phyloP scores from a whole-genome alignment of 352 stramenopile species.

The Halophytophthora polymorphica region DNA sequence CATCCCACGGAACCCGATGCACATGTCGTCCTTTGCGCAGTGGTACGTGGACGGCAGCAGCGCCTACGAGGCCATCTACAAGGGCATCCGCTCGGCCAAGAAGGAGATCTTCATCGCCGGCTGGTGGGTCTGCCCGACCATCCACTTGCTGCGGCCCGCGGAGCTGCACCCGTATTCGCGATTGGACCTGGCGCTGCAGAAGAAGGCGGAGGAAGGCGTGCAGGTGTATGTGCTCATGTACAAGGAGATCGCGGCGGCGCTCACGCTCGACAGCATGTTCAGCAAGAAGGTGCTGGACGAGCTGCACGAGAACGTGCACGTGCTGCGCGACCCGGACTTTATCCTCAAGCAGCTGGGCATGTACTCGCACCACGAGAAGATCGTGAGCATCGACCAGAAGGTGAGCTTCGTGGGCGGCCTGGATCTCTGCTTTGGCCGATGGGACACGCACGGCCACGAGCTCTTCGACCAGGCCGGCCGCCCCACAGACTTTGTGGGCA shows the following conservation, averaged over 20 bases:
- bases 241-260: constrained; percentile 81
- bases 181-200: constrained; percentile 59
- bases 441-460: constrained; percentile 64
- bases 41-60: constrained; percentile 84
- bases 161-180: constrained; percentile 56
- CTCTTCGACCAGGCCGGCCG: constrained; percentile 62
- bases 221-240: constrained; percentile 92
- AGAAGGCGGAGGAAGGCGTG: constrained; percentile 79
- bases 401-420: constrained; percentile 89
- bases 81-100: constrained; percentile 51
- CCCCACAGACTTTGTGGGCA: constrained; percentile 65
- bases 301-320: constrained; percentile 80
- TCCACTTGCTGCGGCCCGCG: constrained; percentile 74
- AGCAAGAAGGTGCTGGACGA: constrained; percentile 66
- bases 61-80: constrained; percentile 73
- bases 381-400: constrained; percentile 88
- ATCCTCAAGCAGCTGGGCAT: constrained; percentile 84
- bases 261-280: constrained; percentile 84
- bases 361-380: constrained; percentile 93
- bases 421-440: constrained; percentile 89
- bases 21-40: constrained; percentile 60
- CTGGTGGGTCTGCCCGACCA: constrained; percentile 88
- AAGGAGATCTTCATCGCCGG: constrained; percentile 90
- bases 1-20: constrained; percentile 63
- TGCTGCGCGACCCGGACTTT: constrained; percentile 88